phyloP scores from a whole-genome alignment of 1,139 yeast genomes.

The Pichia cactophila region DNA sequence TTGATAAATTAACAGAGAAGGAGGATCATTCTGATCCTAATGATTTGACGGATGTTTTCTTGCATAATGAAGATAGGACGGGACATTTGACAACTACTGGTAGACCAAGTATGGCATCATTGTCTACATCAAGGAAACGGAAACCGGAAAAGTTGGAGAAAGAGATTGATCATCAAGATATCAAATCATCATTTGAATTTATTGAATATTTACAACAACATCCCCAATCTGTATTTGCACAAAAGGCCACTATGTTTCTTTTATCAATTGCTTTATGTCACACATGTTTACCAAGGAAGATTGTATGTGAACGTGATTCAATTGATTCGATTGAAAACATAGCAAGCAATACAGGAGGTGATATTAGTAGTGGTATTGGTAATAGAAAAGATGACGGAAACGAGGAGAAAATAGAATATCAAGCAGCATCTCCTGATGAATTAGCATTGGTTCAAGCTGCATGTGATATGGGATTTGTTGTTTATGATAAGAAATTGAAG shows the following conservation, averaged over 20 bases:
- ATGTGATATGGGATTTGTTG: slow-evolving; percentile 82
- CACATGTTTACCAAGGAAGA: slow-evolving; percentile 66
- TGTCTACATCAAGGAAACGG: slow-evolving; percentile 17
- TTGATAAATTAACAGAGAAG: slow-evolving; percentile 37
- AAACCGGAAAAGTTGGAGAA: slow-evolving; percentile 22
- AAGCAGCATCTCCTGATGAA: slow-evolving; percentile 95
- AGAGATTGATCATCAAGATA: slow-evolving; percentile 6
- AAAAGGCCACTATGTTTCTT: slow-evolving; percentile 69
- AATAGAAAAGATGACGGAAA: slow-evolving; percentile 22
- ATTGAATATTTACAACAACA: slow-evolving; percentile 60
- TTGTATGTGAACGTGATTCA: slow-evolving; percentile 21
- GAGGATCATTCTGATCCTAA: slow-evolving; percentile 17
- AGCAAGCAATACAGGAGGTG: background rate
- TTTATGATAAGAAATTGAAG: slow-evolving; percentile 58
- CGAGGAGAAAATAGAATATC: slow-evolving; percentile 60
- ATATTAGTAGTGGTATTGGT: slow-evolving; percentile 4
- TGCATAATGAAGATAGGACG: slow-evolving; percentile 14
- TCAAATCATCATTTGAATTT: slow-evolving; percentile 53
- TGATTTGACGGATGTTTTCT: slow-evolving; percentile 10
- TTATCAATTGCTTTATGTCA: slow-evolving; percentile 83
- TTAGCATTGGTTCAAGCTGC: slow-evolving; percentile 91
- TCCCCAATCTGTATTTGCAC: slow-evolving; percentile 66
- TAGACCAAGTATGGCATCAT: slow-evolving; percentile 46
- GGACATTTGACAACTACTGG: slow-evolving; percentile 35
- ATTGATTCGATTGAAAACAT: slow-evolving; percentile 15